Evolutionary conservation across 352 stramenopile species (phyloP), one percentile per base, ranked within the genome.

Genomic region (Phytophthora ohioensis): DNA sequence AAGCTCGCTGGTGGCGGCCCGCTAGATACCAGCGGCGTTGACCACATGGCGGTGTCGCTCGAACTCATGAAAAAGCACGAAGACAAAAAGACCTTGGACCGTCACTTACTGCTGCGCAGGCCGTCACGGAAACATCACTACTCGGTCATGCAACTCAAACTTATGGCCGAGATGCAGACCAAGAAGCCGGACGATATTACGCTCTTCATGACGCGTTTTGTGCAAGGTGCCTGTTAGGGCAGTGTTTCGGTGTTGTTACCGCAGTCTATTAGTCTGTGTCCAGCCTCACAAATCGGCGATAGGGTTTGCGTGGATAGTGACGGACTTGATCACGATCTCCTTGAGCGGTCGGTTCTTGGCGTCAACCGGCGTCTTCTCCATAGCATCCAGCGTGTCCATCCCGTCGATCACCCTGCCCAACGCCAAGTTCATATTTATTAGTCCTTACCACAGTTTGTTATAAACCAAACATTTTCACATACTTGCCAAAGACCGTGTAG

Each of bases 401-500:
- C 97, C 97, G 73, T 99, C 95, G 62, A 99, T 96, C 47, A 96
- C 81, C 62, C 86, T 95, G 62, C 4, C 21, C 47, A 53, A 51
- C 11, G 11, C 45, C 57, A 49, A 60, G n/a, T 17, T 57, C 13
- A 49, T 75, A 77, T 72, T 67, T 74, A 68, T 71, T 60, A 61
- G 36, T 53, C 38, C 38, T 43, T 21, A 63, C 42, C 38, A 53
- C 35, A 48, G 15, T 42, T 53, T 9, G 4, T 34, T 52, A 39
- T 48, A 60, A 21, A 49, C 30, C 13, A 67, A 45, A 64, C 17
- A 48, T 64, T 41, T 43, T 54, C 46, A 87, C 83, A 45, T 84
- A 95, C 88, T 97, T 93, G 75, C 94, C 97, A 82, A 99, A 99
- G 31, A 99, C 91, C 56, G 95, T 98, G 87, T 99, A 99, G 21